A percentile compares a stretch with the other conserved stretches of the same genome.
Evolutionary conservation across 2,329 filamentous ascomycete genomes (phyloP).

Genomic region (Escovopsis sp.): DNA sequence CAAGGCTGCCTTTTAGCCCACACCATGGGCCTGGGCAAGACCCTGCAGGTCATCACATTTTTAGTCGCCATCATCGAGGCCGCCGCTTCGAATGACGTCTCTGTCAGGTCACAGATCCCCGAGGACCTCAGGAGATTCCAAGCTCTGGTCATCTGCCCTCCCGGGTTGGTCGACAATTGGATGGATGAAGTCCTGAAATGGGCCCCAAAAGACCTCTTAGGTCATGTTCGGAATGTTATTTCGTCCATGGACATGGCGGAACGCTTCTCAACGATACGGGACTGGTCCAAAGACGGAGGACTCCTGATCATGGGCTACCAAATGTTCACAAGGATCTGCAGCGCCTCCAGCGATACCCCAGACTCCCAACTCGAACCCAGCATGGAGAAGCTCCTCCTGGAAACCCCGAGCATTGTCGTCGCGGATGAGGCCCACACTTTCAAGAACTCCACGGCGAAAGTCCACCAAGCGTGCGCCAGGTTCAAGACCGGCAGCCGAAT

Average conservation of each 20-base stretch:
- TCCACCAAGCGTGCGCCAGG: slow-evolving; percentile 36
- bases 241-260: slow-evolving; percentile 18
- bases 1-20: slow-evolving; percentile 76
- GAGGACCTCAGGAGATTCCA: slow-evolving; percentile 43
- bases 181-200: slow-evolving; percentile 59
- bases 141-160: slow-evolving; percentile 62
- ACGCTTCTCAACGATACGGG: slow-evolving; percentile 31
- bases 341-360: slow-evolving; percentile 16
- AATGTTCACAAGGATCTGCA: slow-evolving; percentile 21
- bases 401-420: slow-evolving; percentile 57
- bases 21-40: slow-evolving; percentile 86
- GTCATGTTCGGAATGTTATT: slow-evolving; percentile 41
- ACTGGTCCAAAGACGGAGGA: slow-evolving; percentile 54
- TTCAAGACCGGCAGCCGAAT: slow-evolving; percentile 60
- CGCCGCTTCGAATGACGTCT: slow-evolving; percentile 39
- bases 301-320: slow-evolving; percentile 64
- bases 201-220: slow-evolving; percentile 43
- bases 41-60: slow-evolving; percentile 81
- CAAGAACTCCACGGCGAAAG: slow-evolving; percentile 47
- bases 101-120: slow-evolving; percentile 53
- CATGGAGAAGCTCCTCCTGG: slow-evolving; percentile 32
- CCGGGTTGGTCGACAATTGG: slow-evolving; percentile 71
- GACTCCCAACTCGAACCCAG: not conserved
- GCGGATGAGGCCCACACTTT: slow-evolving; percentile 75
- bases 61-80: slow-evolving; percentile 60